These are phyloP conservation scores for Mrakiaceae sp. DNA, from an alignment of 1,284 basidiomycete species.

Conservation along the genomic window DNA sequence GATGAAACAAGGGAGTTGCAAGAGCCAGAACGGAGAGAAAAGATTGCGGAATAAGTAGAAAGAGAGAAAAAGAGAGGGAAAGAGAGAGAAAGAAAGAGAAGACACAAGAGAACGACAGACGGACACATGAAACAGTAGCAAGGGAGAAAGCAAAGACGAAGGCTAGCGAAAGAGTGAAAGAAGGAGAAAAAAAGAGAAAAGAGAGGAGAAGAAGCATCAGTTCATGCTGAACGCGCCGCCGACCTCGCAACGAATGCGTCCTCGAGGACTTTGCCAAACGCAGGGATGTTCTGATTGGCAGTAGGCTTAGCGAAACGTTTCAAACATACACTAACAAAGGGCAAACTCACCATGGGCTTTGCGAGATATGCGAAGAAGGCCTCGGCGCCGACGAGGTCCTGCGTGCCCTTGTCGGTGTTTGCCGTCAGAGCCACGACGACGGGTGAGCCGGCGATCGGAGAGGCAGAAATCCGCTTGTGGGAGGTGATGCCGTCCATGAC, in stretches of 20 bases:
- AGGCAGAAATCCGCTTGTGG: conserved; percentile 21
- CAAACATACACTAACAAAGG: not conserved
- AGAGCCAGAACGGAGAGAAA: too few species aligned
- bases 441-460: conserved; percentile 24
- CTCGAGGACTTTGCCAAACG: not conserved
- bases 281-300: not conserved
- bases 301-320: not conserved
- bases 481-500: conserved; percentile 23
- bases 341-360: conserved; percentile 25
- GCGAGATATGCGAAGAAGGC: conserved; percentile 27
- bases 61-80: too few species aligned
- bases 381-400: conserved; percentile 21
- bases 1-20: too few species aligned
- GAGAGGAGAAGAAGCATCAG: not conserved
- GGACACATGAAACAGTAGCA: too few species aligned
- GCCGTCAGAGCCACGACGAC: conserved; percentile 30
- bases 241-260: not conserved
- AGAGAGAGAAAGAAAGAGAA: too few species aligned
- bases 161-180: not conserved
- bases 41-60: too few species aligned
- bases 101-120: too few species aligned
- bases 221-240: not conserved
- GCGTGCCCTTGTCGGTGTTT: conserved; percentile 26
- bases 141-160: not conserved
- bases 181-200: not conserved